Evolutionary conservation across 306 rosid genomes (phyloP).

Genomic region (Hippophae rhamnoides): DNA sequence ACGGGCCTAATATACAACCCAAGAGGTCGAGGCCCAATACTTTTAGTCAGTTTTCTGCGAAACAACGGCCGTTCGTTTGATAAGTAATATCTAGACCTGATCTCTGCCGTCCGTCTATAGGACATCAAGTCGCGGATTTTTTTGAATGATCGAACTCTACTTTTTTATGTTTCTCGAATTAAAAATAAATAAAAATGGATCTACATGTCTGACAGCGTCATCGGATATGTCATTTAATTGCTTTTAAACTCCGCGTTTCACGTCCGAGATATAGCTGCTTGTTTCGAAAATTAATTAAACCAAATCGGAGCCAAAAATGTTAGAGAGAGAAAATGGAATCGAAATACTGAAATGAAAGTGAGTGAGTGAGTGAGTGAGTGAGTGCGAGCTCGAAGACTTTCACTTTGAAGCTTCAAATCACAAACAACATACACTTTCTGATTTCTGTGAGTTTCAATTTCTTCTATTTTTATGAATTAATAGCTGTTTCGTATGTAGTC

Average conservation of each 20-base stretch:
- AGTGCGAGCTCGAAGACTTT: conserved; percentile 31
- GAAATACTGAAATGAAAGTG: background rate
- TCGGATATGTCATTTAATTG: conserved; percentile 58
- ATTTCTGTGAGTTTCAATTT: conserved; percentile 36
- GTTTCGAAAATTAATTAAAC: background rate
- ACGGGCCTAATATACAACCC: too few relatives aligned
- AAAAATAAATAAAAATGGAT: too few relatives aligned
- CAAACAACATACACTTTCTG: background rate
- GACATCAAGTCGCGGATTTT: too few relatives aligned
- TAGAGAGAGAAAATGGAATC: conserved; percentile 10
- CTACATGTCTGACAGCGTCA: conserved; percentile 17
- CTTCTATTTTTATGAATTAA: background rate
- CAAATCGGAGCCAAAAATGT: conserved; percentile 3
- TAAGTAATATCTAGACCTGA: too few relatives aligned
- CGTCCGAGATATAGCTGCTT: conserved; percentile 45
- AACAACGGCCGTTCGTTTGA: too few relatives aligned
- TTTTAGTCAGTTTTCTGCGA: too few relatives aligned
- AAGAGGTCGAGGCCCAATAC: too few relatives aligned
- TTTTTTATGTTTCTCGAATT: too few relatives aligned
- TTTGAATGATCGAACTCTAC: too few relatives aligned
- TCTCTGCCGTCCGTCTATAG: too few relatives aligned
- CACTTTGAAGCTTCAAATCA: conserved; percentile 22
- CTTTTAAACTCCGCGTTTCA: conserved; percentile 72
- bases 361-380: conserved; percentile 17
- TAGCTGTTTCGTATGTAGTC: background rate